Base-by-base conservation (phyloP, 139 green algal species). In the Chlamydomonas sp. region DNA sequence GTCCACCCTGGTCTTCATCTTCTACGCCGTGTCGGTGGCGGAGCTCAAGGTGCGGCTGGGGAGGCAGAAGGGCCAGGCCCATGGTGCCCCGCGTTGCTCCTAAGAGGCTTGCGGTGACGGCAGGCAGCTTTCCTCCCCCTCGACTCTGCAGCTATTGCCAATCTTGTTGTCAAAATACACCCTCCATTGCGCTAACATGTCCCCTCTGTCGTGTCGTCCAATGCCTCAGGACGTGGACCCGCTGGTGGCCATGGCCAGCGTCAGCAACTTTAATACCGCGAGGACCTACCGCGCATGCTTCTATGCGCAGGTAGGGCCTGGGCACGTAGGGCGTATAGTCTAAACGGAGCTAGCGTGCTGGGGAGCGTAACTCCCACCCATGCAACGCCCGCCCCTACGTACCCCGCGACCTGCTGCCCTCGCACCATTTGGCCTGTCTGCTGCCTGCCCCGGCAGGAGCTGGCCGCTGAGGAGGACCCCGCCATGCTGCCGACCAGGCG, bases 201-300 rank as follows among this genome's bases (percentile, higher is more conserved):
- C 31, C 31, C 31, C 31, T 49, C 31, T 49, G 9, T 12, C 9
- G 9, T 69, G 10, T 12, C 9, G 10, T 12, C 10, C 64, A 10
- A 12, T 69, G 64, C 61, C n/a, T 10, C 79, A 84, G 79, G 57
- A 31, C 31, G 67, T 64, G 20, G 63, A 76, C 14, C 79, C 79
- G 64, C 79, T 84, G 63, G 79, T 84, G 4, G 79, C 79, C 3
- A 57, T 84, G 18, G 79, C 79, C 79, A 84, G n/a, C n/a, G n/a
- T n/a, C n/a, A n/a, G n/a, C n/a, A n/a, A n/a, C n/a, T n/a, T n/a
- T n/a, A n/a, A 84, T n/a, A 84, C 79, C 64, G 79, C 79, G 4
- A 63, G 79, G n/a, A 84, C 79, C 5, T 84, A 84, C 64, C 79
- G 79, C 2, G 3, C 79, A 6, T 76, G 63, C 79, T 84, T 84